Conservation (phyloP, 2,329 filamentous ascomycete species). For the Harringtonia lauricola region DNA sequence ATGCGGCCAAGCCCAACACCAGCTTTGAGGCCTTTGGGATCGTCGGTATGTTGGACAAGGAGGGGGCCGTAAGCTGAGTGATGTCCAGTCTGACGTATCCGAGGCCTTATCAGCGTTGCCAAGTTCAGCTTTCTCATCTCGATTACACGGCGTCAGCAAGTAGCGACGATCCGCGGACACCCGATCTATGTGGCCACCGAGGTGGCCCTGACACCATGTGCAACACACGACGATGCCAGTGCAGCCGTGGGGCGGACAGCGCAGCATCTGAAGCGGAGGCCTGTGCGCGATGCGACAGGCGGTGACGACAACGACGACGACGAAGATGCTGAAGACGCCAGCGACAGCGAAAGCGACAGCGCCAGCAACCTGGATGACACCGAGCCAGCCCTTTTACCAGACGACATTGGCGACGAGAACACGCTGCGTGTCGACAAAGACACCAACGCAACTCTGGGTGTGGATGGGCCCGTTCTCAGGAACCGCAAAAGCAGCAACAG, state of each 20-base stretch:
- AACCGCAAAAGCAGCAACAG: constrained; percentile 33
- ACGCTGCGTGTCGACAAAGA: background rate
- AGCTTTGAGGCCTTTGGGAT: constrained; percentile 51
- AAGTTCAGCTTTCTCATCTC: constrained; percentile 75
- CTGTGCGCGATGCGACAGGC: constrained; percentile 25
- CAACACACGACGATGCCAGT: constrained; percentile 63
- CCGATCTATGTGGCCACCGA: constrained; percentile 82
- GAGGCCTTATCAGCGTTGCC: constrained; percentile 77
- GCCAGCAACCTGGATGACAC: constrained; percentile 12
- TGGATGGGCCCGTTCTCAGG: background rate
- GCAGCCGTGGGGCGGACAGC: constrained; percentile 57
- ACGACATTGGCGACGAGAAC: constrained; percentile 6
- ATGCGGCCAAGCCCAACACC: constrained; percentile 29
- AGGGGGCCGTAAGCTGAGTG: background rate
- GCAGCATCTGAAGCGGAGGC: constrained; percentile 24
- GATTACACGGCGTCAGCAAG: constrained; percentile 76
- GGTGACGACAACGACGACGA: constrained; percentile 24
- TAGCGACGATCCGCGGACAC: constrained; percentile 73
- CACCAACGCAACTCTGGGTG: background rate
- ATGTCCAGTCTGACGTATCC: no score
- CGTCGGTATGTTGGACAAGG: constrained; percentile 32
- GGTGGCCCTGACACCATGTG: constrained; percentile 80
- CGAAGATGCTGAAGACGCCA: no score
- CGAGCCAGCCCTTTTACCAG: constrained; percentile 11
- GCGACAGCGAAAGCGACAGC: constrained; percentile 7